Percentiles rank a stretch among this genome's conserved stretches.
phyloP scores from a whole-genome alignment of 257 asterid species.

The Fraxinus anomala region DNA sequence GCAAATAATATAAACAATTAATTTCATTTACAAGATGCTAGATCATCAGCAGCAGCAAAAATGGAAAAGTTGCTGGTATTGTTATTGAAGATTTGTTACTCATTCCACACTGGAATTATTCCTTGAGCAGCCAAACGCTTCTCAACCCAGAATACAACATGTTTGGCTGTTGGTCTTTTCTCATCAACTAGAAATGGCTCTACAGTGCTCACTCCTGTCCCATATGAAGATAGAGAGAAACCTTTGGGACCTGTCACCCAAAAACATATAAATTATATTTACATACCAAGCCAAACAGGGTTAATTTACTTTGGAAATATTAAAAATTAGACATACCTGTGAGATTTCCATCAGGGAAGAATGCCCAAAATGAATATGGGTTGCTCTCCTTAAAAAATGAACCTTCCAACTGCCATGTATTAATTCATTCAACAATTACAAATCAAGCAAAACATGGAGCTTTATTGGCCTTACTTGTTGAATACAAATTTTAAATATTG shows the following conservation, averaged over 20 bases:
- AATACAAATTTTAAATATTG: no score
- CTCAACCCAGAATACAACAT: conserved; percentile 84
- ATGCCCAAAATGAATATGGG: conserved; percentile 82
- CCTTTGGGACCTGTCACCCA: conserved; percentile 69
- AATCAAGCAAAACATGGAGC: conserved; percentile 6
- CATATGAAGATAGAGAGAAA: conserved; percentile 72
- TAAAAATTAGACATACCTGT: conserved; percentile 42
- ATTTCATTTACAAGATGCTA: neutral
- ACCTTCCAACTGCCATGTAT: conserved; percentile 68
- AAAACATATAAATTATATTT: neutral
- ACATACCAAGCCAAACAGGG: neutral
- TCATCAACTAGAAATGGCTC: conserved; percentile 90
- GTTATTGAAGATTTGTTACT: conserved; percentile 23
- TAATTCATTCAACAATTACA: conserved; percentile 10
- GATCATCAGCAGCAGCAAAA: neutral
- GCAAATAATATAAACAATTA: neutral
- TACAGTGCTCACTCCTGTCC: conserved; percentile 65
- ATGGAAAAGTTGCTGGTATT: neutral
- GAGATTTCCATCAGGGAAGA: conserved; percentile 74
- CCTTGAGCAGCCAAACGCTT: conserved; percentile 98
- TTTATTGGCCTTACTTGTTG: neutral
- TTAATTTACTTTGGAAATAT: neutral
- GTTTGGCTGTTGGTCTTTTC: conserved; percentile 73
- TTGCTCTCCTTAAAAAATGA: conserved; percentile 66
- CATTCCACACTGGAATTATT: conserved; percentile 84